Evolutionary conservation across 768 basidiomycete genomes (phyloP).

Genomic region (Auricularia sp.): DNA sequence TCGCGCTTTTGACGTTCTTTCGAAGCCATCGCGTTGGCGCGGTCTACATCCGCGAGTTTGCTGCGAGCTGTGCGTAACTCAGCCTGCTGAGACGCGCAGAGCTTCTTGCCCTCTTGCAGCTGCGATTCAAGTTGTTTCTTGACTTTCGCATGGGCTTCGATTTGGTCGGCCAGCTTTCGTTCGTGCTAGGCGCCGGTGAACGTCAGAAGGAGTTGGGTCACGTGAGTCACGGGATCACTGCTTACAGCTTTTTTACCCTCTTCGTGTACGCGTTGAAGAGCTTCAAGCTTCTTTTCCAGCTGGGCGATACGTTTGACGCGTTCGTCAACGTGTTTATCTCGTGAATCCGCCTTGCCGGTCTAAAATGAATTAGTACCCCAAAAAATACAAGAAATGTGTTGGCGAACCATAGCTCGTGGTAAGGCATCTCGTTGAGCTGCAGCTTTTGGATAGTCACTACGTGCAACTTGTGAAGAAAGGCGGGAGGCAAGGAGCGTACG

Average conservation of each 20-base stretch:
- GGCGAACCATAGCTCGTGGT: neutral
- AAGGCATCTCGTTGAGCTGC: neutral
- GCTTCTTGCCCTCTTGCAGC: slow-evolving; percentile 51
- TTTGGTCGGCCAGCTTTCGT: slow-evolving; percentile 43
- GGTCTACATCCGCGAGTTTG: slow-evolving; percentile 48
- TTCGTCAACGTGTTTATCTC: slow-evolving; percentile 6
- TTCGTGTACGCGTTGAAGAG: slow-evolving; percentile 49
- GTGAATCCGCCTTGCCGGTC: slow-evolving; percentile 1
- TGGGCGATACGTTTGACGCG: slow-evolving; percentile 4
- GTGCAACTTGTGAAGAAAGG: too few species aligned
- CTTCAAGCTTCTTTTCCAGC: slow-evolving; percentile 40
- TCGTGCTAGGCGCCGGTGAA: slow-evolving; percentile 38
- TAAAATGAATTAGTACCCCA: neutral
- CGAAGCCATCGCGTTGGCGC: slow-evolving; percentile 43
- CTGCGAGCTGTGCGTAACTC: slow-evolving; percentile 55
- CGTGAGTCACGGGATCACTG: slow-evolving; percentile 2
- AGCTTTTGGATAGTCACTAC: neutral
- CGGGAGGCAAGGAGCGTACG: neutral
- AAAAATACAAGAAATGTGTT: too few species aligned
- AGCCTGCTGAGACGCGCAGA: slow-evolving; percentile 37
- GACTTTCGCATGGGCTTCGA: slow-evolving; percentile 48
- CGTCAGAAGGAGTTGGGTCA: neutral
- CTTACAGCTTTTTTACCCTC: slow-evolving; percentile 60
- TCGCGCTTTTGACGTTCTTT: slow-evolving; percentile 42
- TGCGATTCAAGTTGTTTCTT: slow-evolving; percentile 59